Conservation (phyloP, 257 asterid species). For the Przewalskia tangutica region DNA sequence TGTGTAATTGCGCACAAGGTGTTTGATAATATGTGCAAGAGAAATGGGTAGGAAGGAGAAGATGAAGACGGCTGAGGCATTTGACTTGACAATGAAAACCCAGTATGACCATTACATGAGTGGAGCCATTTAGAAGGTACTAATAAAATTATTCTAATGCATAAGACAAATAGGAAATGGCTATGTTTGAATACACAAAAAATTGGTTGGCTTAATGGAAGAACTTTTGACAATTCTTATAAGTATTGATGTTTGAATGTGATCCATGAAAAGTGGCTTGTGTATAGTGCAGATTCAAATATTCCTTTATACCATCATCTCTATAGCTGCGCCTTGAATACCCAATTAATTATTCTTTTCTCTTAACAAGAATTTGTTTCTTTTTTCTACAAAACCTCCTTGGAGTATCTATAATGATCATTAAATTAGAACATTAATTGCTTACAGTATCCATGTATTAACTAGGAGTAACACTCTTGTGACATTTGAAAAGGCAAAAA, state of each 20-base stretch:
- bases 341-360: not conserved
- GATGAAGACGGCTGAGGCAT: conserved; percentile 11
- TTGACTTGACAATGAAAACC: conserved; percentile 15
- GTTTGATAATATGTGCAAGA: conserved; percentile 4
- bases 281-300: not conserved
- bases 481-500: not conserved
- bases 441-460: not conserved
- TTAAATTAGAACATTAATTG: too few species aligned
- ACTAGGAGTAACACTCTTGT: not conserved
- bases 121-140: not conserved
- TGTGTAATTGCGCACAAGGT: not conserved
- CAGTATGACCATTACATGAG: not conserved
- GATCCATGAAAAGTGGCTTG: not conserved
- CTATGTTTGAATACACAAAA: not conserved
- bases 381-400: not conserved
- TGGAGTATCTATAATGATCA: not conserved
- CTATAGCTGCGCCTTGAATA: not conserved
- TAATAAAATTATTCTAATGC: not conserved
- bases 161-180: not conserved
- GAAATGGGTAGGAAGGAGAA: conserved; percentile 12
- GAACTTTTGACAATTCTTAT: not conserved
- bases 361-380: not conserved
- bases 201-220: not conserved
- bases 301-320: not conserved
- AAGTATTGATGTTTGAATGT: not conserved